Percentiles rank a stretch among this genome's conserved stretches.
phyloP scores from a whole-genome alignment of 2,329 filamentous ascomycete species.

The Sarocladium strictum region DNA sequence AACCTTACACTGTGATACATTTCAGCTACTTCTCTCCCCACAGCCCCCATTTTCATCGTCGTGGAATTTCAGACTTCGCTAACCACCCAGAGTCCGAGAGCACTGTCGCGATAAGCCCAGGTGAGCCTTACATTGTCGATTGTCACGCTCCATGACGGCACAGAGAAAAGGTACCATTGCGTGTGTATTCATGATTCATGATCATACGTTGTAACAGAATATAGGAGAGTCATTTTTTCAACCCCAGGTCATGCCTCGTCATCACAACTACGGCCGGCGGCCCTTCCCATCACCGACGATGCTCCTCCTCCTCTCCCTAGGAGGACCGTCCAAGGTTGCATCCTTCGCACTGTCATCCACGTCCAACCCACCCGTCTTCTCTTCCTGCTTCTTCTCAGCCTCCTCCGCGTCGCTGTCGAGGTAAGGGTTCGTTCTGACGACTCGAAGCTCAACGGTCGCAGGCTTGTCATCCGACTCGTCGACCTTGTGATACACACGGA shows the following conservation, averaged over 20 bases:
- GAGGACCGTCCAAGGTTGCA: constrained; percentile 31
- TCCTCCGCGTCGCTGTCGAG: constrained; percentile 19
- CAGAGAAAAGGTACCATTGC: neutral
- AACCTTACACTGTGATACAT: no score
- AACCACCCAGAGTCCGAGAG: neutral
- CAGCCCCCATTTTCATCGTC: no score
- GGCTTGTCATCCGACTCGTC: constrained; percentile 23
- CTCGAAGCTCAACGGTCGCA: constrained; percentile 31
- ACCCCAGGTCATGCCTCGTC: neutral
- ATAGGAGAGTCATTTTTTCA: neutral
- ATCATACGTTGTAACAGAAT: no score
- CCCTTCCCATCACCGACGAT: constrained; percentile 23
- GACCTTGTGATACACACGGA: constrained; percentile 54
- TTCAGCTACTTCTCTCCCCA: no score
- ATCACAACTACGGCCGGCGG: neutral
- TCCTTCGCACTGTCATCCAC: constrained; percentile 41
- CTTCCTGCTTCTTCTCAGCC: constrained; percentile 18
- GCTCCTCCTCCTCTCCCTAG: constrained; percentile 27
- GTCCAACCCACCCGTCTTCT: constrained; percentile 29
- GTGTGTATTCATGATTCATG: neutral
- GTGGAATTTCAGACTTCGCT: neutral
- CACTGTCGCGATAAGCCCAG: neutral
- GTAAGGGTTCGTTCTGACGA: constrained; percentile 32
- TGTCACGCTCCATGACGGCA: neutral
- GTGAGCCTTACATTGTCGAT: neutral